These are phyloP conservation scores for Trametes elegans DNA, from an alignment of 768 basidiomycete species.

Conservation along the genomic window DNA sequence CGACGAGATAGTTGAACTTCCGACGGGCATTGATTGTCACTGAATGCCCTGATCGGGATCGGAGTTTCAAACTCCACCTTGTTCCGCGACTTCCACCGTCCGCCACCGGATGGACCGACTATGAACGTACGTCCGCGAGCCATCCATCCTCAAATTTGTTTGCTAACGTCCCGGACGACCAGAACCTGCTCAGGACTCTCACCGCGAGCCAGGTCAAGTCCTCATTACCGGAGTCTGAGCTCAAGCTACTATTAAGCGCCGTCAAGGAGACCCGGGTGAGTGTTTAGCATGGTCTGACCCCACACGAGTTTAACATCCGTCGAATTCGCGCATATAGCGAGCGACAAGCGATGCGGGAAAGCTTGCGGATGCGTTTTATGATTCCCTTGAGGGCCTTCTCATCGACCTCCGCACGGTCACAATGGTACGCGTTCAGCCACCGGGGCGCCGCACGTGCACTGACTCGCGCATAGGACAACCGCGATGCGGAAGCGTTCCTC, in stretches of 20 bases:
- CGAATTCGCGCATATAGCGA: slow-evolving; percentile 33
- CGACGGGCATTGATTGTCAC: not conserved
- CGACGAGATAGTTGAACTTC: not conserved
- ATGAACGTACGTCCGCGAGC: slow-evolving; percentile 37
- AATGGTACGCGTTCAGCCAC: slow-evolving; percentile 47
- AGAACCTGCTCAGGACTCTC: slow-evolving; percentile 91
- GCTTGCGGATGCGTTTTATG: slow-evolving; percentile 87
- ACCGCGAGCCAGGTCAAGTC: slow-evolving; percentile 72
- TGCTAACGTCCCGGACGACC: slow-evolving; percentile 14
- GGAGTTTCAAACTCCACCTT: slow-evolving; percentile 31
- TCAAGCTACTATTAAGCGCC: slow-evolving; percentile 76
- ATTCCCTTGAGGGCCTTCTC: slow-evolving; percentile 87
- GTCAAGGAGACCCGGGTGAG: slow-evolving; percentile 89
- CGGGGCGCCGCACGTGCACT: slow-evolving; percentile 28
- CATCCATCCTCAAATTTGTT: slow-evolving; percentile 28
- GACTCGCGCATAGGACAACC: slow-evolving; percentile 59
- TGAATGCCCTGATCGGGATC: slow-evolving; percentile 6
- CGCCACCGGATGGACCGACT: slow-evolving; percentile 30
- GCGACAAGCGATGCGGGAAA: slow-evolving; percentile 65
- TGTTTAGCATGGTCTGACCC: slow-evolving; percentile 26
- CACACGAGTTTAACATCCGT: not conserved
- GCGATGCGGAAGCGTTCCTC: slow-evolving; percentile 89
- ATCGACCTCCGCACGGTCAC: slow-evolving; percentile 79
- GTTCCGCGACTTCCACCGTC: slow-evolving; percentile 29
- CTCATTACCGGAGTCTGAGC: slow-evolving; percentile 60